A percentile compares a stretch with the other conserved stretches of the same genome.
These are phyloP conservation scores for Nasturtium officinale DNA, from an alignment of 345 rosid species.

Conservation along the genomic window DNA sequence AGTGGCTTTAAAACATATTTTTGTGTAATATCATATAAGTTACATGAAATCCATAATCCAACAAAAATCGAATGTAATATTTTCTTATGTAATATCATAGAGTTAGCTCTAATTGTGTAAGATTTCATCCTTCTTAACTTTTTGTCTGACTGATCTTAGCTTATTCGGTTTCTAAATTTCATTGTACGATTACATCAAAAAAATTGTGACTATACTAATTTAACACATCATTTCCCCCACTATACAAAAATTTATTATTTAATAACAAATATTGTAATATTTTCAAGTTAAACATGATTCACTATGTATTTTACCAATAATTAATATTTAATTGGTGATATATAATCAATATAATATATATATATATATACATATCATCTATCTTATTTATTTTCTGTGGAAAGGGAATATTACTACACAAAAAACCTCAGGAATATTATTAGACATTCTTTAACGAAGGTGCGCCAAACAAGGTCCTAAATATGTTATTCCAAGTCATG, in stretches of 20 bases:
- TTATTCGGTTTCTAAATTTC: neutral
- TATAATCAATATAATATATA: no score
- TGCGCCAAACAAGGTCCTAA: neutral
- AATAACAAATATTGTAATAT: neutral
- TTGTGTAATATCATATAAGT: neutral
- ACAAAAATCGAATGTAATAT: neutral
- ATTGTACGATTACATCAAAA: neutral
- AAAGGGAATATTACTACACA: no score
- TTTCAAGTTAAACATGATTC: no score
- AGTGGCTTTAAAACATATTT: neutral
- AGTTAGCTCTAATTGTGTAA: neutral
- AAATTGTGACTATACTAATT: neutral
- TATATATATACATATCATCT: no score
- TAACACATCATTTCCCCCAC: no score
- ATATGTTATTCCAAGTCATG: constrained; percentile 5
- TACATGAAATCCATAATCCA: neutral
- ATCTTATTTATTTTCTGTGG: neutral
- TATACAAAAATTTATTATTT: neutral
- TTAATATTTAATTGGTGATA: neutral
- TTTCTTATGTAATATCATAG: neutral
- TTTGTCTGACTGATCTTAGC: neutral
- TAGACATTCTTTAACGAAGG: neutral
- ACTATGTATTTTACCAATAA: no score
- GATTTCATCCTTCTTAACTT: neutral
- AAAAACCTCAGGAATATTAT: no score